These are phyloP conservation scores for Cardiosporidium cionae DNA, from an alignment of 169 alveolate species.

Conservation along the genomic window DNA sequence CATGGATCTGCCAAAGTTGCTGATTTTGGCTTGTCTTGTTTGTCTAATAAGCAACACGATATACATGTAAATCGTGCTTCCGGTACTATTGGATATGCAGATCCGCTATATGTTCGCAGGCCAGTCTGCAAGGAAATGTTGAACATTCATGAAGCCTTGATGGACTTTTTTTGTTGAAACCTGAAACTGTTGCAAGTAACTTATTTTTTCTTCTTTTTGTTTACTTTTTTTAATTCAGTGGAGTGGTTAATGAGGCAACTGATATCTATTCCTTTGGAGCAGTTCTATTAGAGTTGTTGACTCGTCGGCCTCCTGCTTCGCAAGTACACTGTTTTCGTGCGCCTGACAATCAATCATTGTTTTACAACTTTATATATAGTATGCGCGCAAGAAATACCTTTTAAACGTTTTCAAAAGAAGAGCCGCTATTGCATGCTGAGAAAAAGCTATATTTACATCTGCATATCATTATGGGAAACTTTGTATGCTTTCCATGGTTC, in stretches of 20 bases:
- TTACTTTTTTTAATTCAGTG: not conserved
- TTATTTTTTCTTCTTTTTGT: too few species aligned
- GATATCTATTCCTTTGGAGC: constrained; percentile 25
- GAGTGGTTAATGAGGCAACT: not conserved
- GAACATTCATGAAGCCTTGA: too few species aligned
- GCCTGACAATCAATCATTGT: not conserved
- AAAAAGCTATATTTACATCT: too few species aligned
- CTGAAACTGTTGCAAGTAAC: too few species aligned
- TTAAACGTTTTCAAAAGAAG: too few species aligned
- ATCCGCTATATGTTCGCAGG: not conserved
- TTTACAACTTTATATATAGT: not conserved
- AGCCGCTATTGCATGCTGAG: too few species aligned
- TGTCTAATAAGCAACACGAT: not conserved
- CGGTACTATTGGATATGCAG: constrained; percentile 1
- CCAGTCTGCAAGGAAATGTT: too few species aligned
- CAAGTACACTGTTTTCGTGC: not conserved
- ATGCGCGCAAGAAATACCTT: too few species aligned
- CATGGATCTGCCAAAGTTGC: constrained; percentile 57
- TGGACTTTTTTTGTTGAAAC: too few species aligned
- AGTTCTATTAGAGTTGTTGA: constrained; percentile 15
- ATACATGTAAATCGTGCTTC: not conserved
- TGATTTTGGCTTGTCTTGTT: constrained; percentile 53
- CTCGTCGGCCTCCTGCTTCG: constrained; percentile 16
- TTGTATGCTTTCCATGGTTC: too few species aligned
- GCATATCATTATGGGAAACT: too few species aligned